phyloP scores from a whole-genome alignment of 495 filamentous ascomycete species.

The Penicillium alfredii region DNA sequence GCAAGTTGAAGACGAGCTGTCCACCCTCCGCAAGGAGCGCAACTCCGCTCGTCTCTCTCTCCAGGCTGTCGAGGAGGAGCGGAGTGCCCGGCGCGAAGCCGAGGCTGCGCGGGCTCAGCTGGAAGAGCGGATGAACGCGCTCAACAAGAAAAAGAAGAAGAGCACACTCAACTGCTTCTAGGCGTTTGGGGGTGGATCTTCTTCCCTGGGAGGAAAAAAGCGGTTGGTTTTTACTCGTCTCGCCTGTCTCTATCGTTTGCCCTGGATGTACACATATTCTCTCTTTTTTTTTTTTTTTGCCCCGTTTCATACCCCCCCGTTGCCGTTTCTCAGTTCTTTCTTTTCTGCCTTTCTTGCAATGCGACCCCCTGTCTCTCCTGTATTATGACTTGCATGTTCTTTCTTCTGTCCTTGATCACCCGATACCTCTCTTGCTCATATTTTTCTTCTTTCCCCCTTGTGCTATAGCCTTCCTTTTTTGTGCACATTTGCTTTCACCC shows the following conservation, averaged over 20 bases:
- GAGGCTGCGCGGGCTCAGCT: conserved; percentile 82
- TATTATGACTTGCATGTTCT: conserved; percentile 49
- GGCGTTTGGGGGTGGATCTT: not conserved
- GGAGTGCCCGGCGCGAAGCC: conserved; percentile 76
- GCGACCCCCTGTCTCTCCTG: conserved; percentile 39
- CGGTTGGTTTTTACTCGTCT: too few relatives aligned
- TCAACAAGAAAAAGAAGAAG: conserved; percentile 91
- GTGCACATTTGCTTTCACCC: conserved; percentile 10
- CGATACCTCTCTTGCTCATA: conserved; percentile 19
- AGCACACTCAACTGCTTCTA: conserved; percentile 94
- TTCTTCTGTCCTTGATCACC: conserved; percentile 6
- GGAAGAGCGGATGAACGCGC: conserved; percentile 90
- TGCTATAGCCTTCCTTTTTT: conserved; percentile 11
- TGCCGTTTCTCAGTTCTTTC: conserved; percentile 8
- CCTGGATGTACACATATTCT: conserved; percentile 12
- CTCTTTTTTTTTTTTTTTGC: conserved; percentile 4
- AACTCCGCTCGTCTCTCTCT: conserved; percentile 72
- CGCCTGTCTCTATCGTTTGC: conserved; percentile 13
- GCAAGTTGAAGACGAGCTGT: conserved; percentile 72
- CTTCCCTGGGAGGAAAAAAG: conserved; percentile 2
- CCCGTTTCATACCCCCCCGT: conserved; percentile 26
- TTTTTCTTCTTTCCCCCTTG: conserved; percentile 22
- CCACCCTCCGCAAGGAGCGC: conserved; percentile 62
- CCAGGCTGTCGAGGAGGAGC: conserved; percentile 91
- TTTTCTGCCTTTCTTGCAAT: conserved; percentile 23